Base-by-base conservation (phyloP, 2,329 filamentous ascomycete genomes). In the Parafenestella ontariensis region DNA sequence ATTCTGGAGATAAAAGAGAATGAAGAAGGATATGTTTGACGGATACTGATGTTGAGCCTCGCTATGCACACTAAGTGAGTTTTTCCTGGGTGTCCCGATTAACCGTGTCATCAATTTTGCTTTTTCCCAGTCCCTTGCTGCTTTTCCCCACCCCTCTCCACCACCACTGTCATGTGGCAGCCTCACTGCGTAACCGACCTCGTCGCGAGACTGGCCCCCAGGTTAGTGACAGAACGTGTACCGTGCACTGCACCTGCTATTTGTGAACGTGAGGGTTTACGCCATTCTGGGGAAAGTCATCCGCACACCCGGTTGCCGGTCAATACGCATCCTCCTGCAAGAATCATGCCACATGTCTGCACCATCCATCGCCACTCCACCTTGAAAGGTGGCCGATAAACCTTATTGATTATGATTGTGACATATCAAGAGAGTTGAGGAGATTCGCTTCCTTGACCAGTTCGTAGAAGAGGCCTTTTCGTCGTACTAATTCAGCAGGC, bases 381-480 rank as follows among this genome's bases (percentile, higher is more conserved):
- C 28, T 31, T 21, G 3, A 18, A n/a, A 31, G 10, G 3, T 29
- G 15, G 26, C 7, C 29, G 23, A 18, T 43, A 28, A 37, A 4
- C n/a, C n/a, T 33, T 11, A 26, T 26, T 26, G n/a, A n/a, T n/a
- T 26, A 47, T 8, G 43, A 44, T 29, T 53, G 39, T 6, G 36
- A 49, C 36, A 60, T 49, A 20, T 62, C 61, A 26, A 64, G 26
- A 13, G 59, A 55, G 33, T 59, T 66, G 1, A 89, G 77, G 56
- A 99, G 80, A 36, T 93, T 93, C 3, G 94, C 91, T 79, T 99
- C 93, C 78, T 89, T 93, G 57, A 97, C 95, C 43, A 99, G 81
- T 53, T 93, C 89, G 77, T 95, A 91, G 76, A 99, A 99, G 46
- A 91, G 77, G 1, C 94, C 91, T 71, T 87, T 86, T 70, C 84